Evolutionary conservation across 257 asterid genomes (phyloP).

Genomic region (Nicotiana knightiana): DNA sequence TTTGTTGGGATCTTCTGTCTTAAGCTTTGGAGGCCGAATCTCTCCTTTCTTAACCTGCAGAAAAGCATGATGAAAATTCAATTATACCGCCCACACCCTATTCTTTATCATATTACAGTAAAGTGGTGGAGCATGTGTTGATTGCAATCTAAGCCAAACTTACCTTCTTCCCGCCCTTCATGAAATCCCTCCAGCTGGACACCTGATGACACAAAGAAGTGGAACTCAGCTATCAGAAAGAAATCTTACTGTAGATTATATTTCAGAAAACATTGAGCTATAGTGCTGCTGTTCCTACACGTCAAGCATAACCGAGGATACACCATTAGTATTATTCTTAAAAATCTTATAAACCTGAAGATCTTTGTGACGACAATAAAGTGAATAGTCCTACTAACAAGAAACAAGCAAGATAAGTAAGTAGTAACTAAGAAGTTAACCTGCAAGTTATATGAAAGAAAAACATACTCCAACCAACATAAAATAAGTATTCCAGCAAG

Average conservation of each 20-base stretch:
- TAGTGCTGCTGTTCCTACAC: not conserved
- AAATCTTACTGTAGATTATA: not conserved
- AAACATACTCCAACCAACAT: not conserved
- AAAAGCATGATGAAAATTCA: not conserved
- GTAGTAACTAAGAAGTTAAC: not conserved
- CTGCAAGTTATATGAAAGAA: not conserved
- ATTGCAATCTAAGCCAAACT: not conserved
- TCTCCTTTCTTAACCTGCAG: conserved; percentile 88
- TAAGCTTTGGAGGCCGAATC: conserved; percentile 93
- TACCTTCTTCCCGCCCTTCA: conserved; percentile 98
- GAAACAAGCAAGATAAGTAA: not conserved
- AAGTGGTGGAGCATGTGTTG: not conserved
- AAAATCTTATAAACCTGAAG: not conserved
- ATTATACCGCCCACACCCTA: not conserved
- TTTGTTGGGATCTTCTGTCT: conserved; percentile 99
- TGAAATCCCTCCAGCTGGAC: conserved; percentile 97
- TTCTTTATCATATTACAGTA: not conserved
- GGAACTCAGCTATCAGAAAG: not conserved
- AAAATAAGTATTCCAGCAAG: not conserved
- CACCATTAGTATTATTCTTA: not conserved
- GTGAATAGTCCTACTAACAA: not conserved
- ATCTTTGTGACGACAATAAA: not conserved
- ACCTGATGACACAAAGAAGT: conserved; percentile 41
- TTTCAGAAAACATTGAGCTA: not conserved
- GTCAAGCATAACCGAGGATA: not conserved